phyloP scores from a whole-genome alignment of 176 grass and related monocot species.

The Stipa capillata region DNA sequence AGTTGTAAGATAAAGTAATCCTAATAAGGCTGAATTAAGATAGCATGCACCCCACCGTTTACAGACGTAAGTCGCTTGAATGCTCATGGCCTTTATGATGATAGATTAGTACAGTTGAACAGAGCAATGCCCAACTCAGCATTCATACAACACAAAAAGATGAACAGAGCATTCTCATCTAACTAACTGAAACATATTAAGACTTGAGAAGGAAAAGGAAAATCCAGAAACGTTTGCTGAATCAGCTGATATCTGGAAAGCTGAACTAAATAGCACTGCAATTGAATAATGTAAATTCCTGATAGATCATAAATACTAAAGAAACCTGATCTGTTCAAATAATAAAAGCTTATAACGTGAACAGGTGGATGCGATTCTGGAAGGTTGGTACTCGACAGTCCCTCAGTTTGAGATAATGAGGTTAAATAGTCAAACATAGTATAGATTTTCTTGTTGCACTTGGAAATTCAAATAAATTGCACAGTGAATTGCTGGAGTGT shows the following conservation, averaged over 20 bases:
- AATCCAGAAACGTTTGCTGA: neutral
- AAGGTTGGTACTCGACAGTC: neutral
- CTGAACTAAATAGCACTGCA: slow-evolving; percentile 6
- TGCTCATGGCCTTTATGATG: neutral
- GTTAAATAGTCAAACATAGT: neutral
- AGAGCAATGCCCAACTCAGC: neutral
- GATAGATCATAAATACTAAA: neutral
- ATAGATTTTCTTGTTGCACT: neutral
- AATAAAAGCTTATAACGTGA: neutral
- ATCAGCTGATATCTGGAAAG: neutral
- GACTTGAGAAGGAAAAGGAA: neutral
- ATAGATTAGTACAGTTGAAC: neutral
- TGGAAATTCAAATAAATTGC: neutral
- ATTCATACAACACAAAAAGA: neutral
- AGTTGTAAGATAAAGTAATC: neutral
- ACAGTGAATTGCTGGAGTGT: neutral
- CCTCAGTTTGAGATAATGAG: neutral
- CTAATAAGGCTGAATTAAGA: neutral
- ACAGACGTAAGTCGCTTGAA: too few relatives aligned
- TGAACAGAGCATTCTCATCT: neutral
- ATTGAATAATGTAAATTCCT: neutral
- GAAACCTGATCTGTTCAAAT: neutral
- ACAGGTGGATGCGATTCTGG: neutral
- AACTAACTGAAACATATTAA: neutral
- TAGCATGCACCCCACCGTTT: neutral